Percentiles rank a stretch among this genome's conserved stretches.
Conservation (phyloP, 805 yeast genomes). For the Kodamaea neixiangensis region DNA sequence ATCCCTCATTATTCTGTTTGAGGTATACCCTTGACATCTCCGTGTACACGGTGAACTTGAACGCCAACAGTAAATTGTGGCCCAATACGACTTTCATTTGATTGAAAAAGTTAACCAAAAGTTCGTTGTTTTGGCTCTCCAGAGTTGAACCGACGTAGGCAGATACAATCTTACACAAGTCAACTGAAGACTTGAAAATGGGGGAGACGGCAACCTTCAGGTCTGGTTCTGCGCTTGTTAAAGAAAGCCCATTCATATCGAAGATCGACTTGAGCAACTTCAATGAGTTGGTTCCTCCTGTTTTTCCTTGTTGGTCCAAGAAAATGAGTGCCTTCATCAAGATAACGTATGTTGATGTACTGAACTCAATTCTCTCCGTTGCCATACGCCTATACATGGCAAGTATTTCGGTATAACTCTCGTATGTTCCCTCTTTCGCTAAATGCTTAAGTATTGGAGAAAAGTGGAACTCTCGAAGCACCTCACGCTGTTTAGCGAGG, state of each 20-base stretch:
- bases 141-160: conserved; percentile 22
- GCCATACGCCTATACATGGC: conserved; percentile 38
- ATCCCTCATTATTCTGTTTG: conserved; percentile 21
- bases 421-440: conserved; percentile 18
- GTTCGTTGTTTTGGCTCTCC: conserved; percentile 15
- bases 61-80: conserved; percentile 21
- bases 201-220: neutral
- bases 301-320: conserved; percentile 24
- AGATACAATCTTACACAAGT: conserved; percentile 29
- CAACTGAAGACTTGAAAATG: conserved; percentile 16
- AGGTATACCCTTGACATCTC: conserved; percentile 34
- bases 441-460: conserved; percentile 31
- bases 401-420: conserved; percentile 26
- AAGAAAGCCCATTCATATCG: conserved; percentile 31
- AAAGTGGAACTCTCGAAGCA: conserved; percentile 28
- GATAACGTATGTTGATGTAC: conserved; percentile 31
- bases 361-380: conserved; percentile 21
- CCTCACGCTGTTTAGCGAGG: conserved; percentile 16
- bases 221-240: conserved; percentile 1
- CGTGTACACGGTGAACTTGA: conserved; percentile 25
- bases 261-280: conserved; percentile 31
- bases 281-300: conserved; percentile 29
- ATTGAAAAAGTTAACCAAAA: conserved; percentile 31
- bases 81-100: conserved; percentile 26
- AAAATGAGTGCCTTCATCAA: conserved; percentile 33